These are phyloP conservation scores for Lactarius hengduanensis DNA, from an alignment of 768 basidiomycete genomes.

Conservation along the genomic window DNA sequence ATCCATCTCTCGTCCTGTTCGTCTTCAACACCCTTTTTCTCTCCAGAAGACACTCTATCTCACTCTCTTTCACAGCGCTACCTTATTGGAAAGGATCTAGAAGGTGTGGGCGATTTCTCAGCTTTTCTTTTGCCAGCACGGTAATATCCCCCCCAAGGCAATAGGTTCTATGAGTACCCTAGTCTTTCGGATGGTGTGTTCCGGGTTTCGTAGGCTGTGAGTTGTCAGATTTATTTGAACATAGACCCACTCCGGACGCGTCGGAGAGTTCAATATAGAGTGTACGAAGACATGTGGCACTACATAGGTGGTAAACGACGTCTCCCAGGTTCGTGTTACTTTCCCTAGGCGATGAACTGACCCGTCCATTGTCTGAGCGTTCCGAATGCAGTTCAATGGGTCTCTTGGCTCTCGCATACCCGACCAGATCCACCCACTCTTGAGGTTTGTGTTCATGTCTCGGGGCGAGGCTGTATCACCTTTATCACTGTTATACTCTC, in stretches of 20 bases:
- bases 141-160: slow-evolving; percentile 15
- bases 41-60: neutral
- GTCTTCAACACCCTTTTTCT: neutral
- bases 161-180: slow-evolving; percentile 28
- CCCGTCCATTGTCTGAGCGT: slow-evolving; percentile 8
- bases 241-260: slow-evolving; percentile 21
- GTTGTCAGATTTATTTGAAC: neutral
- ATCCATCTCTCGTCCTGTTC: slow-evolving; percentile 3
- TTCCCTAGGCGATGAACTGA: neutral
- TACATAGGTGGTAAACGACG: slow-evolving; percentile 24
- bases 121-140: neutral
- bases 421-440: slow-evolving; percentile 20
- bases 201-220: neutral
- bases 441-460: slow-evolving; percentile 18
- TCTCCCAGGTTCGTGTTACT: slow-evolving; percentile 25
- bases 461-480: slow-evolving; percentile 14
- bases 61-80: slow-evolving; percentile 4
- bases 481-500: neutral
- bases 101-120: slow-evolving; percentile 14
- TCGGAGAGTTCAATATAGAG: slow-evolving; percentile 23
- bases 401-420: slow-evolving; percentile 28
- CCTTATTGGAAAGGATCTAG: slow-evolving; percentile 24
- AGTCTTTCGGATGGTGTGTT: slow-evolving; percentile 23
- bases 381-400: slow-evolving; percentile 25
- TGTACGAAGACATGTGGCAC: slow-evolving; percentile 25